Evolutionary conservation across 441 rosid genomes (phyloP).

Genomic region (Populus tomentosa): DNA sequence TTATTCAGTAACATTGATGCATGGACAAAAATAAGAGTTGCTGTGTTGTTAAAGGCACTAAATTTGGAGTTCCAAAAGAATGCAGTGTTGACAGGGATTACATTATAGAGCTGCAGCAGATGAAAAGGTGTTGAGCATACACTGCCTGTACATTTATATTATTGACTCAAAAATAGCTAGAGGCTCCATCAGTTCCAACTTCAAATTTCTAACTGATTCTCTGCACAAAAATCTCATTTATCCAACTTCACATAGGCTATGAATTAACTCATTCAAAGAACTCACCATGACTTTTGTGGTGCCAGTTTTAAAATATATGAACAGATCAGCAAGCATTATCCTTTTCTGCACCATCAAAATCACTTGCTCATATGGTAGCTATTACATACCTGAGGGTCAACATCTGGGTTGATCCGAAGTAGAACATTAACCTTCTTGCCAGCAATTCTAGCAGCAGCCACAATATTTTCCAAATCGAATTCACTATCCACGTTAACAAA

Average conservation of each 20-base stretch:
- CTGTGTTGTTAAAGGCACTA: neutral
- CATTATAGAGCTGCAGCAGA: neutral
- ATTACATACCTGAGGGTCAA: conserved; percentile 85
- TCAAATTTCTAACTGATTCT: neutral
- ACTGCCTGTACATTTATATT: neutral
- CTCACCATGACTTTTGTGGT: neutral
- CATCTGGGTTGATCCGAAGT: conserved; percentile 97
- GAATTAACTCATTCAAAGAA: neutral
- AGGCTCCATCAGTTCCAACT: neutral
- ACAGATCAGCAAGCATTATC: neutral
- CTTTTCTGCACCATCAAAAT: neutral
- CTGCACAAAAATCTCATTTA: neutral
- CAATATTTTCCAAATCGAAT: conserved; percentile 90
- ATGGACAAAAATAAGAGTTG: neutral
- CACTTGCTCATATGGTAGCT: neutral
- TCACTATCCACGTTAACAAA: conserved; percentile 97
- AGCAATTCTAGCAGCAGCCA: conserved; percentile 77
- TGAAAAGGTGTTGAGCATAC: neutral
- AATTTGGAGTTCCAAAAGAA: neutral
- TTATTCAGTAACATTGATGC: neutral
- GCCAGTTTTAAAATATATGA: neutral
- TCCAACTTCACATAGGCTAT: neutral
- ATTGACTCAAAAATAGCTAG: neutral
- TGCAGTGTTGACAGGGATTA: neutral
- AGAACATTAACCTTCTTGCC: conserved; percentile 88